Conservation (phyloP, 805 yeast species). For the Wickerhamomyces bisporus region DNA sequence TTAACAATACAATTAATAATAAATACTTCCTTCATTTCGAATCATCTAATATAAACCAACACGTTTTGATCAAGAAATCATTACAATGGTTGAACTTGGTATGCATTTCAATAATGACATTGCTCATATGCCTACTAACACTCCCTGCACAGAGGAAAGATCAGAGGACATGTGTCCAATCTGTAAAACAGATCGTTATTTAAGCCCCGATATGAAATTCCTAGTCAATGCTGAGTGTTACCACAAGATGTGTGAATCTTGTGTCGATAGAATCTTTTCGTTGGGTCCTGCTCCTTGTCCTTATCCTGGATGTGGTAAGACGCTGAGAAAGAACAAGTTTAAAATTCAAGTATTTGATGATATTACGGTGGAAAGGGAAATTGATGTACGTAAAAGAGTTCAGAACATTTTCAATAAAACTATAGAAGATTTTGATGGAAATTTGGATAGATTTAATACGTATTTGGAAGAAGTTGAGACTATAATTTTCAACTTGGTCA, state of each 20-base stretch:
- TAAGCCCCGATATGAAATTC: constrained; percentile 89
- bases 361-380: constrained; percentile 82
- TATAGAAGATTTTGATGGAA: constrained; percentile 9
- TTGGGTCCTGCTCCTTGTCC: constrained; percentile 98
- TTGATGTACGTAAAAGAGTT: constrained; percentile 82
- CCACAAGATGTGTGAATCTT: constrained; percentile 94
- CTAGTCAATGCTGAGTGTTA: constrained; percentile 96
- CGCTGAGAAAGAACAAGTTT: constrained; percentile 80
- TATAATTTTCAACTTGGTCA: constrained; percentile 68
- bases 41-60: too few relatives aligned
- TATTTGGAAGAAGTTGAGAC: constrained; percentile 84
- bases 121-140: neutral
- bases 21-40: too few relatives aligned
- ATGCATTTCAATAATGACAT: neutral
- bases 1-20: neutral
- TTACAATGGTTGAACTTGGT: constrained; percentile 1
- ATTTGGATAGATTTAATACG: constrained; percentile 55
- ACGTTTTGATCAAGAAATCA: too few relatives aligned
- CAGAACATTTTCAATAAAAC: constrained; percentile 43
- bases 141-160: constrained; percentile 35
- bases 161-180: constrained; percentile 89
- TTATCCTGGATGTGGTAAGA: constrained; percentile 83
- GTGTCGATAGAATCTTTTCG: constrained; percentile 92
- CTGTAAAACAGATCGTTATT: constrained; percentile 90
- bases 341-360: constrained; percentile 93